Evolutionary conservation across 2,329 filamentous ascomycete species (phyloP), one percentile per base, ranked within the genome.

Genomic region (Pseudocercospora fuligena): DNA sequence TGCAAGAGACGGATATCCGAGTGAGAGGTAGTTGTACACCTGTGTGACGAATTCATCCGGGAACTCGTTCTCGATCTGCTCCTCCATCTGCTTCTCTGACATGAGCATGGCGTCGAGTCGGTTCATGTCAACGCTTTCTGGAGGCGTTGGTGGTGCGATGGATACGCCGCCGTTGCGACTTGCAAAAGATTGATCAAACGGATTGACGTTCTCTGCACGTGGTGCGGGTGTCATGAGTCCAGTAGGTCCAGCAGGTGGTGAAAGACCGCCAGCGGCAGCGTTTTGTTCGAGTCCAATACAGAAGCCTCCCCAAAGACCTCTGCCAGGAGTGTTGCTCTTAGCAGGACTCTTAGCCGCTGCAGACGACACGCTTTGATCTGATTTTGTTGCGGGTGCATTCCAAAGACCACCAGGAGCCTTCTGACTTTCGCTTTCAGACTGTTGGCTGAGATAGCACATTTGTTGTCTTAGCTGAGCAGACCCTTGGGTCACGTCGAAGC

Each of bases 21-120:
- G 86, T 0, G 93, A 97, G 16, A 98, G 85, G 79, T 98, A 98
- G 79, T 98, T 97, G 85, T 96, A 98, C 7, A 98, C 94, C 79
- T 98, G 94, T 0, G 94, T 97, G 64, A 97, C 88, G 77, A 97
- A 97, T 3, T 84, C 84, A 77, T 97, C 92, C 67, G 90, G 85
- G 74, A 95, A 97, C 78, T 97, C 93, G 33, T 80, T 77, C 29
- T 84, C 80, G 49, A 88, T 83, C 16, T 74, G 61, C 3, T 70
- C 67, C 57, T 78, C 76, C 33, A 79, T 71, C 11, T 80, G 76
- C 81, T 80, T 77, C 69, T 85, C 82, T 5, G 76, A 72, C 36
- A 75, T 76, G 51, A 84, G 77, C 31, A 84, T 78, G 61, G 77
- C 75, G 43, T 81, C 77, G 64, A 84, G 80, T 33, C 64, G 65